phyloP scores from a whole-genome alignment of 2,329 filamentous ascomycete species.

The Epichloe festucae region DNA sequence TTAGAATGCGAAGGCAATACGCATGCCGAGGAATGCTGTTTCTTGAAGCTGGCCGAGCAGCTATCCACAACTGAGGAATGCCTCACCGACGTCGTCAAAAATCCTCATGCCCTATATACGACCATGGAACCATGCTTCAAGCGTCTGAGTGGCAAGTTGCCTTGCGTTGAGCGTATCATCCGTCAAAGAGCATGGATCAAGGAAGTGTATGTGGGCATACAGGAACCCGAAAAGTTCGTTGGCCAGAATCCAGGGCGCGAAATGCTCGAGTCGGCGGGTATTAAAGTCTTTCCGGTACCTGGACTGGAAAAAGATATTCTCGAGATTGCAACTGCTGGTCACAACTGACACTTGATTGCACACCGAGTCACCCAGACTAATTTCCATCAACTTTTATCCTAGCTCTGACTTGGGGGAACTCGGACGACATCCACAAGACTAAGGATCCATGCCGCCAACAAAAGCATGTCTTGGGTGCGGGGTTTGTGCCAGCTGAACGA shows the following conservation, averaged over 20 bases:
- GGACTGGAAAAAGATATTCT: slow-evolving; percentile 76
- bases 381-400: background rate
- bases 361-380: background rate
- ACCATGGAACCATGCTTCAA: slow-evolving; percentile 80
- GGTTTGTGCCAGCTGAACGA: background rate
- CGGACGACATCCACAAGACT: background rate
- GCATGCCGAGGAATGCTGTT: slow-evolving; percentile 87
- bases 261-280: slow-evolving; percentile 57
- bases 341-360: slow-evolving; percentile 24
- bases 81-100: slow-evolving; percentile 29
- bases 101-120: slow-evolving; percentile 55
- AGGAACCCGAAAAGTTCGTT: slow-evolving; percentile 85
- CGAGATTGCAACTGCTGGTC: slow-evolving; percentile 70
- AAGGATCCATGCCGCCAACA: background rate
- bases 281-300: slow-evolving; percentile 58
- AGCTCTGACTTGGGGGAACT: background rate
- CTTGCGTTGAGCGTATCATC: slow-evolving; percentile 71
- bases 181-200: slow-evolving; percentile 47
- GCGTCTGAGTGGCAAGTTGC: slow-evolving; percentile 58
- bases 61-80: slow-evolving; percentile 38
- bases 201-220: slow-evolving; percentile 75
- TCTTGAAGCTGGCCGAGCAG: slow-evolving; percentile 54
- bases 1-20: slow-evolving; percentile 87
- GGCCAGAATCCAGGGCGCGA: slow-evolving; percentile 62
- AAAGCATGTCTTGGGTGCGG: background rate